phyloP scores from a whole-genome alignment of 2,329 filamentous ascomycete species.

The Hirsutella thompsonii region DNA sequence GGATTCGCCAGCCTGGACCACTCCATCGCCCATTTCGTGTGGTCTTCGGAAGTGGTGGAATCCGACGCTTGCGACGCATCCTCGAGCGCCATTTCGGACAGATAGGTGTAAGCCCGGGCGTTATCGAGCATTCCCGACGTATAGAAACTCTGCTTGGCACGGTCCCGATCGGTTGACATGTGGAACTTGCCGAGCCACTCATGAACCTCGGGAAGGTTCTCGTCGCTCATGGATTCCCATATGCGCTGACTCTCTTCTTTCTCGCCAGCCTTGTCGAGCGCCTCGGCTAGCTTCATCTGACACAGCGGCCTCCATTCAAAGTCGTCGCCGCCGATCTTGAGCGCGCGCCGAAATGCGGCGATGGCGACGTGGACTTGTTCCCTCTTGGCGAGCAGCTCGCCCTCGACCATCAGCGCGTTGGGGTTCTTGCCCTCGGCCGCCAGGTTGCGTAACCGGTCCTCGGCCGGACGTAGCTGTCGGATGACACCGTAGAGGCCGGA shows the following conservation, averaged over 20 bases:
- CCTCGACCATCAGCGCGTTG: slow-evolving; percentile 22
- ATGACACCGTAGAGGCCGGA: slow-evolving; percentile 9
- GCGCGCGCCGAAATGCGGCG: slow-evolving; percentile 11
- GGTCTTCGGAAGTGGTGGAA: slow-evolving; percentile 7
- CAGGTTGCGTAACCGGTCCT: slow-evolving; percentile 17
- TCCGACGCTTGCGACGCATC: slow-evolving; percentile 6
- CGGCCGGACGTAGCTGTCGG: slow-evolving; percentile 7
- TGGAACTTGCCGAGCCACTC: slow-evolving; percentile 14
- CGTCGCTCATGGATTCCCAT: slow-evolving; percentile 10
- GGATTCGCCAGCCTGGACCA: slow-evolving; percentile 18
- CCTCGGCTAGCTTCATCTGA: slow-evolving; percentile 12
- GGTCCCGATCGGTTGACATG: slow-evolving; percentile 8
- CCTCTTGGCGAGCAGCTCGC: slow-evolving; percentile 12
- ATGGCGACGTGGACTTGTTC: slow-evolving; percentile 12
- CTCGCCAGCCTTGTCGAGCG: slow-evolving; percentile 10
- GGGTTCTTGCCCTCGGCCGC: slow-evolving; percentile 16
- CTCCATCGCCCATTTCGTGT: slow-evolving; percentile 18
- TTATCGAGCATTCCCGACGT: slow-evolving; percentile 12
- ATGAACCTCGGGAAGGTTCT: slow-evolving; percentile 12
- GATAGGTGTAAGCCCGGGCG: slow-evolving; percentile 12
- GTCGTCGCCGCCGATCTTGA: slow-evolving; percentile 5
- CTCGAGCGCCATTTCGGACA: slow-evolving; percentile 17
- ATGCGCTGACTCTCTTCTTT: slow-evolving; percentile 10
- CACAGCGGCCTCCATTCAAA: slow-evolving; percentile 17
- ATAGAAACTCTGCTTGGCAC: slow-evolving; percentile 13